phyloP scores from a whole-genome alignment of 228 moss, liverwort and hornwort genomes.

The Sphagnum magellanicum region DNA sequence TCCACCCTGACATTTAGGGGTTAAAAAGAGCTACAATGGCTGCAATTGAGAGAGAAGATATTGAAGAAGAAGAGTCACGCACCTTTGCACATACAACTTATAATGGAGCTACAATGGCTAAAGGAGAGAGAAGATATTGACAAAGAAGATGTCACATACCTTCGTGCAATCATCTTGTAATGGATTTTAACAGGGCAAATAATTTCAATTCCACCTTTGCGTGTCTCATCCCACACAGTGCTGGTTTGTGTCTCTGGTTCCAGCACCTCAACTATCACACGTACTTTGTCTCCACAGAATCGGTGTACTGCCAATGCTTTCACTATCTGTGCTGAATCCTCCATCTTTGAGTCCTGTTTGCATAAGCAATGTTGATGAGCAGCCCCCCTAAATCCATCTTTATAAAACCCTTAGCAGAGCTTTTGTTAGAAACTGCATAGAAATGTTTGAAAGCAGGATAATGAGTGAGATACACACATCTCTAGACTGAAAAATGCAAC shows the following conservation, averaged over 20 bases:
- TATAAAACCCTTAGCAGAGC: background rate
- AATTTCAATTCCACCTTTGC: conserved; percentile 55
- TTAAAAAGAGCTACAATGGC: too few species aligned
- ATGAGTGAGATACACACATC: background rate
- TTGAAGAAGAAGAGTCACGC: too few species aligned
- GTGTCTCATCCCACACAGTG: conserved; percentile 75
- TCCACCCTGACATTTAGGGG: too few species aligned
- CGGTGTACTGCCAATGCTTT: conserved; percentile 85
- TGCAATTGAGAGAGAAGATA: too few species aligned
- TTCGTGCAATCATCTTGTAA: conserved; percentile 85
- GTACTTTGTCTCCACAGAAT: conserved; percentile 48
- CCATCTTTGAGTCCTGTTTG: conserved; percentile 44
- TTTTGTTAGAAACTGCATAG: background rate
- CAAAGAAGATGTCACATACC: conserved; percentile 16
- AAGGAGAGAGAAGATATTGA: too few species aligned
- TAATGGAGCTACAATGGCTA: too few species aligned
- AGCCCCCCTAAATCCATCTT: background rate
- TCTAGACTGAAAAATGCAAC: too few species aligned
- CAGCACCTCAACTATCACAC: conserved; percentile 79
- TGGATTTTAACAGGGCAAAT: conserved; percentile 72
- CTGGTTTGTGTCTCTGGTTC: conserved; percentile 74
- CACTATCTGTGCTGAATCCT: conserved; percentile 85
- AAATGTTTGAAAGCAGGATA: too few species aligned
- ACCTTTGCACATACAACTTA: too few species aligned
- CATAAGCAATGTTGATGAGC: background rate